Evolutionary conservation across 2,329 filamentous ascomycete species (phyloP).

Genomic region (Exophiala spinifera): DNA sequence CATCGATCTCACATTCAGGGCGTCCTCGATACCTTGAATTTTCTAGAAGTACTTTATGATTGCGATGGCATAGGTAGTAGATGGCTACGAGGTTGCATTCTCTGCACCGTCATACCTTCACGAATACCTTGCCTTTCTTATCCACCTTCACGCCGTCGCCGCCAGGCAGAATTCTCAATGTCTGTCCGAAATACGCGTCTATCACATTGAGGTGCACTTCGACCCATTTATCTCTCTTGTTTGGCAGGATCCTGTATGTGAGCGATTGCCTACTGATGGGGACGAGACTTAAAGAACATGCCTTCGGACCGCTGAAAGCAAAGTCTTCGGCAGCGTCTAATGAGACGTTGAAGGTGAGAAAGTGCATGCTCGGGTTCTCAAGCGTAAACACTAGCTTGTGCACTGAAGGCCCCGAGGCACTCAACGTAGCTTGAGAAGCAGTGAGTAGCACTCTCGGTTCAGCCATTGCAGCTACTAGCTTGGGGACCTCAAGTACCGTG

Average conservation of each 20-base stretch:
- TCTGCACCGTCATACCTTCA: slow-evolving; percentile 22
- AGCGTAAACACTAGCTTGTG: slow-evolving; percentile 59
- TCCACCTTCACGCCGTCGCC: slow-evolving; percentile 59
- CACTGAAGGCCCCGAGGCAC: background rate
- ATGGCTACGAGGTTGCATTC: no score
- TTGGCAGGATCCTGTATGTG: slow-evolving; percentile 70
- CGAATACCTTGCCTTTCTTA: slow-evolving; percentile 42
- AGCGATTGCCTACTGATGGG: slow-evolving; percentile 73
- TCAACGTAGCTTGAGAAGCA: background rate
- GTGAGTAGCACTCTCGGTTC: slow-evolving; percentile 75
- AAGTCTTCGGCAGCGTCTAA: slow-evolving; percentile 95
- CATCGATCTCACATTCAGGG: no score
- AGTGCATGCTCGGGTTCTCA: slow-evolving; percentile 92
- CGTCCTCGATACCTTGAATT: no score
- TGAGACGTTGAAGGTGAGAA: slow-evolving; percentile 83
- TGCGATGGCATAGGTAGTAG: no score
- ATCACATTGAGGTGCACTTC: slow-evolving; percentile 71
- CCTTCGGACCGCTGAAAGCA: slow-evolving; percentile 86
- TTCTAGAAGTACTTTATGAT: no score
- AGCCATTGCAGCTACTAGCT: slow-evolving; percentile 73
- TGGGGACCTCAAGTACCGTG: slow-evolving; percentile 71
- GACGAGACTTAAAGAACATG: slow-evolving; percentile 73
- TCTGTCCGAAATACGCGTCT: slow-evolving; percentile 92
- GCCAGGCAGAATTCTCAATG: slow-evolving; percentile 74
- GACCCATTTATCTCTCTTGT: slow-evolving; percentile 59